phyloP scores from a whole-genome alignment of 148 eudicot genomes.

The Vaccinium macrocarpon region DNA sequence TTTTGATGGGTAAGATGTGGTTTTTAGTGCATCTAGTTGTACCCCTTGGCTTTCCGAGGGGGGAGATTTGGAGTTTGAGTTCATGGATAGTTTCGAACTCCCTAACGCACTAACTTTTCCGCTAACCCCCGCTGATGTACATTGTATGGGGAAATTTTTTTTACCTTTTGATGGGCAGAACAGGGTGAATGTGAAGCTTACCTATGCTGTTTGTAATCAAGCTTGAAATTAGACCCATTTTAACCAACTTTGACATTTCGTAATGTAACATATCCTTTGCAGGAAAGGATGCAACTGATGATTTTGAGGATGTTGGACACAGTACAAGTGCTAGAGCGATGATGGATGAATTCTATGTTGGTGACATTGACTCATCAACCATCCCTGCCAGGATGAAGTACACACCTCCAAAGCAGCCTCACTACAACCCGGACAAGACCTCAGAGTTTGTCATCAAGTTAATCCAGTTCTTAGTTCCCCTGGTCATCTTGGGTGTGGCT shows the following conservation, averaged over 20 bases:
- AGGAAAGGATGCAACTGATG: slow-evolving; percentile 96
- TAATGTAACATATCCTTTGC: slow-evolving; percentile 18
- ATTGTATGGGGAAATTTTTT: no score
- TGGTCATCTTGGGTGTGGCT: slow-evolving; percentile 66
- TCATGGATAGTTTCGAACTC: no score
- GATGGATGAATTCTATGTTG: slow-evolving; percentile 74
- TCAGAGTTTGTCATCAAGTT: slow-evolving; percentile 67
- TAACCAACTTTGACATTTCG: background rate
- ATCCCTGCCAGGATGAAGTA: slow-evolving; percentile 50
- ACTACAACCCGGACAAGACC: slow-evolving; percentile 64
- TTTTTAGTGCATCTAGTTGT: no score
- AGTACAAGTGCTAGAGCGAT: slow-evolving; percentile 77
- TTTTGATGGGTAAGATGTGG: no score
- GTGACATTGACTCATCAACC: slow-evolving; percentile 60
- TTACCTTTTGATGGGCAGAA: no score
- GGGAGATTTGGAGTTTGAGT: no score
- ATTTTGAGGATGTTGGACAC: slow-evolving; percentile 92
- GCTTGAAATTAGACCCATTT: background rate
- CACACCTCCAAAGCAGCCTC: slow-evolving; percentile 68
- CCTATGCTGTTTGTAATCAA: no score
- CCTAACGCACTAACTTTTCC: no score
- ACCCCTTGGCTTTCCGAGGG: no score
- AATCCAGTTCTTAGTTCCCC: slow-evolving; percentile 84
- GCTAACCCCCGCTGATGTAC: no score
- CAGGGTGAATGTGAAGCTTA: no score